Base-by-base conservation (phyloP, 768 basidiomycete species). In the Gloeostereum incarnatum region DNA sequence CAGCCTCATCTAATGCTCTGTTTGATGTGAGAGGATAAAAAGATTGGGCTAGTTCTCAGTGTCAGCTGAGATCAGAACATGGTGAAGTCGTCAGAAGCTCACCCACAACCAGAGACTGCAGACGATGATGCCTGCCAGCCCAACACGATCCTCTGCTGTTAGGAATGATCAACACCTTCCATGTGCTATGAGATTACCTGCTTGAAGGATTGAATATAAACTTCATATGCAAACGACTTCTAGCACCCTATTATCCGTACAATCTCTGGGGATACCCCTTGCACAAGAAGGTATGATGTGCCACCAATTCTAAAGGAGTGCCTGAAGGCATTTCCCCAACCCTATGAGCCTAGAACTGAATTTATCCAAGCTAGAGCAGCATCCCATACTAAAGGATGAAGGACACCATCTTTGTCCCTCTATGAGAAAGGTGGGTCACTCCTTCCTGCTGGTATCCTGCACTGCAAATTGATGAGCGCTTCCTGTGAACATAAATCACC, bases 281-380 rank as follows among this genome's bases (percentile, higher is more conserved):
- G 40, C 0, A 41, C 21, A 1, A 57, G 45, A 27, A 42, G 48
- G 34, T 45, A 48, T 2, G 52, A 44, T 0, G 57, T 49, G 5
- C 57, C 57, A 1, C 57, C 57, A 21, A 59, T 59, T 14, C 54
- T 44, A 36, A 59, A 59, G 14, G 49, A 57, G 45, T 58, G 55
- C 1, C 55, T 49, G 23, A 51, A 54, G 14, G 49, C 8, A 6
- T 43, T 52, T 0, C 49, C 51, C 38, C 34, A 49, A 17, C 55
- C 53, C 1, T 10, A 25, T 4, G 43, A 30, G 1, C 5, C 10
- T n/a, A 53, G 33, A 3, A 48, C 43, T 8, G 2, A 5, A 34
- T 58, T 56, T 24, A 51, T 44, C 22, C 42, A 37, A 5, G 22
- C 20, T 2, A 57, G 36, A 4, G 46, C 45, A 1, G 40, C 24